Evolutionary conservation across 1,284 basidiomycete species (phyloP).

Genomic region (Apiotrichum domesticum): DNA sequence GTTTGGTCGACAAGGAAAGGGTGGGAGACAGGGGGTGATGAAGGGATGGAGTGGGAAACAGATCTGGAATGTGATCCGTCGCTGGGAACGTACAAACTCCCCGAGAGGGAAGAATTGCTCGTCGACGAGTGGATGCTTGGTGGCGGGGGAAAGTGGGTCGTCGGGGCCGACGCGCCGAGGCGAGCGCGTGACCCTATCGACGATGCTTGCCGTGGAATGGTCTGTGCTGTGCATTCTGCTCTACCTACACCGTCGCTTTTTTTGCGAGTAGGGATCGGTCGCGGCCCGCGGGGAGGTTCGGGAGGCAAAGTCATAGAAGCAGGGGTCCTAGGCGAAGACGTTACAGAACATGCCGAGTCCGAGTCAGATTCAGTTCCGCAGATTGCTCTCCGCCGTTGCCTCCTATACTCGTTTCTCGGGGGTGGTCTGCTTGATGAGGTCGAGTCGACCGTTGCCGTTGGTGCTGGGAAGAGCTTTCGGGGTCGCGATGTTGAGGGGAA

Average conservation of each 20-base stretch:
- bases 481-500: not conserved
- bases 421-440: no score
- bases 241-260: no score
- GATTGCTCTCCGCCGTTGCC: not conserved
- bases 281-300: no score
- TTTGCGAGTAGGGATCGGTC: no score
- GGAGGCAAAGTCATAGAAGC: not conserved
- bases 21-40: slow-evolving; percentile 10
- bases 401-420: not conserved
- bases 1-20: slow-evolving; percentile 27
- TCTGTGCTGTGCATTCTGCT: no score
- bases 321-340: not conserved
- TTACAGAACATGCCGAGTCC: not conserved
- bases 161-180: not conserved
- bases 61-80: not conserved
- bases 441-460: not conserved
- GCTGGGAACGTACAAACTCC: not conserved
- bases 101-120: not conserved
- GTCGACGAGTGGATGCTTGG: not conserved
- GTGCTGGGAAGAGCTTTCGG: not conserved
- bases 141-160: not conserved
- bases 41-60: no score
- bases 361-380: not conserved
- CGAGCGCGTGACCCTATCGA: no score
- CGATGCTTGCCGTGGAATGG: no score